Evolutionary conservation across 768 basidiomycete genomes (phyloP), one percentile per base, ranked within the genome.

Genomic region (Lentinus brumalis): DNA sequence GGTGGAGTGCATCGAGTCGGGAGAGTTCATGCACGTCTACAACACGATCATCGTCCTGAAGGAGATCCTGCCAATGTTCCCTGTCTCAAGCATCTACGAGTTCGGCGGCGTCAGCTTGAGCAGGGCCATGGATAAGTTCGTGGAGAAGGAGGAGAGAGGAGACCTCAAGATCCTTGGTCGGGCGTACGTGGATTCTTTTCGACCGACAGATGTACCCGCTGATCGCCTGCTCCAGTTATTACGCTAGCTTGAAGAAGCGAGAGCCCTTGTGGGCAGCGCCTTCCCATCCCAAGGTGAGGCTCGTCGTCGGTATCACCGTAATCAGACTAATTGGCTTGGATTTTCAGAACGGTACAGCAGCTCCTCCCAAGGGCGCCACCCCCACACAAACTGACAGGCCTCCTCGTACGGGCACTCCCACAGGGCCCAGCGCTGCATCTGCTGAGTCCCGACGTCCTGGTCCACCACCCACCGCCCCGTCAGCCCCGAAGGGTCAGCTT

Each of bases 11-110:
- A 88, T 98, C 62, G 83, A 88, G 68, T 89, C 94, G 2, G 85
- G 84, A 52, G 96, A 96, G 69, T 98, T 96, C 73, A 96, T 98
- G 91, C 94, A 94, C 68, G 92, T 98, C 56, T 96, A 96, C 74
- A 99, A 99, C 70, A 84, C 93, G n/a, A 91, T 98, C 74, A 85
- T 96, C 41, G 88, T 99, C 31, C 80, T 97, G 64, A 93, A 95
- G 69, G 93, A 97, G 72, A 85, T 98, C 21, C 81, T 95, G 32
- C 88, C 92, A 1, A 89, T 92, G 52, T 97, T 97, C 76, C 96
- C 96, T 30, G 70, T 91, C 10, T 83, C 86, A 16, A 75, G 84
- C 11, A 83, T 88, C 38, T 71, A 75, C 41, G 76, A 76, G 46
- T 82, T 80, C 56, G 77, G 79, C 30, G 91, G 88, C 12, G 68